Evolutionary conservation across 768 basidiomycete genomes (phyloP).

Genomic region (Auriscalpium orientale): DNA sequence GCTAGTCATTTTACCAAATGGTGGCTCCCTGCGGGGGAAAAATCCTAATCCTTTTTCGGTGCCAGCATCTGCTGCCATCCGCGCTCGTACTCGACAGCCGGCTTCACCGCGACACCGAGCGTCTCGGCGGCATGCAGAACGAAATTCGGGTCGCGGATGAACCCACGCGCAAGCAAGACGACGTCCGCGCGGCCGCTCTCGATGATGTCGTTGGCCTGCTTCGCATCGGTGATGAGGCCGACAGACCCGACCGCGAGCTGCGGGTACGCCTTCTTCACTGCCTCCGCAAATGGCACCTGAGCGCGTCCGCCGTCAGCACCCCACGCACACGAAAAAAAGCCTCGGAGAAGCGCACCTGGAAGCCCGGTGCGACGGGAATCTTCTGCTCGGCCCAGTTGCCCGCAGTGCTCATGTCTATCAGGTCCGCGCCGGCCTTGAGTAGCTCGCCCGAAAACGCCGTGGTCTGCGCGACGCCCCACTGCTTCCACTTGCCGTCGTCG

Average conservation of each 20-base stretch:
- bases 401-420: slow-evolving; percentile 58
- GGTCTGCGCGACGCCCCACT: slow-evolving; percentile 78
- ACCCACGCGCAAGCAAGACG: slow-evolving; percentile 57
- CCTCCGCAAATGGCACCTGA: slow-evolving; percentile 63
- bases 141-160: slow-evolving; percentile 63
- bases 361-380: slow-evolving; percentile 47
- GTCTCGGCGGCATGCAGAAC: slow-evolving; percentile 51
- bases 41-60: slow-evolving; percentile 1
- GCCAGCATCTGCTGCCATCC: slow-evolving; percentile 40
- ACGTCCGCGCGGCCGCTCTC: slow-evolving; percentile 62
- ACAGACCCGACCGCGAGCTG: slow-evolving; percentile 53
- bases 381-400: slow-evolving; percentile 40
- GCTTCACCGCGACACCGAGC: slow-evolving; percentile 57
- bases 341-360: slow-evolving; percentile 40
- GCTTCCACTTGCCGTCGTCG: slow-evolving; percentile 46
- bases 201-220: slow-evolving; percentile 54
- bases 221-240: slow-evolving; percentile 61
- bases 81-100: slow-evolving; percentile 66
- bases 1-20: too few species aligned
- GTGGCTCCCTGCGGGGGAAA: too few species aligned
- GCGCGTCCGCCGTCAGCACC: neutral
- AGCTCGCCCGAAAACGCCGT: slow-evolving; percentile 49
- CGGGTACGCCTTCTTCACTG: slow-evolving; percentile 53
- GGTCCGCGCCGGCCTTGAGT: slow-evolving; percentile 56
- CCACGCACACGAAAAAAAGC: neutral